Conservation (phyloP, 805 yeast genomes). For the Myxozyma monticola region DNA sequence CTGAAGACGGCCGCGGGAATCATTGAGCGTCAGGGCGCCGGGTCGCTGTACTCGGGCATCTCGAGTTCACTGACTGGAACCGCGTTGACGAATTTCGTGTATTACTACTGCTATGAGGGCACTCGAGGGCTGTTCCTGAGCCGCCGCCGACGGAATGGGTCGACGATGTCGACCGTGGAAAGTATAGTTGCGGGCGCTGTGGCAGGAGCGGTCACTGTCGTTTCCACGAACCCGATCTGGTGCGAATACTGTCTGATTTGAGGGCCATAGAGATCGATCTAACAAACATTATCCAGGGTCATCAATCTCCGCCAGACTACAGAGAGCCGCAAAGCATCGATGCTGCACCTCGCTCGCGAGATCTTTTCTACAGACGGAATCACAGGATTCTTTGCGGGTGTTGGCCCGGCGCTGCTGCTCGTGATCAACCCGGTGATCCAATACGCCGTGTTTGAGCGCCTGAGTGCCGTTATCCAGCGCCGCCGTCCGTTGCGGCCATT, state of each 20-base stretch:
- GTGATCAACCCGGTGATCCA: constrained; percentile 89
- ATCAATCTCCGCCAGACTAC: constrained; percentile 55
- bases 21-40: constrained; percentile 58
- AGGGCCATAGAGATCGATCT: background rate
- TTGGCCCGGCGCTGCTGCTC: constrained; percentile 80
- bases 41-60: constrained; percentile 78
- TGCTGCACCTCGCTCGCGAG: constrained; percentile 58
- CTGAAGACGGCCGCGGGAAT: constrained; percentile 46
- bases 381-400: constrained; percentile 74
- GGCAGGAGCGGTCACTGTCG: constrained; percentile 83
- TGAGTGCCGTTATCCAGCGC: constrained; percentile 63
- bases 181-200: constrained; percentile 76
- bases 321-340: constrained; percentile 40
- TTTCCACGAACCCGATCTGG: constrained; percentile 89
- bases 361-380: constrained; percentile 73
- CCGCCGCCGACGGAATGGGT: constrained; percentile 40
- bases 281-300: constrained; percentile 36
- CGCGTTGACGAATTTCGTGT: constrained; percentile 80
- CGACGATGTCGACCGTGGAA: constrained; percentile 56
- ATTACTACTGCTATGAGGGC: constrained; percentile 87
- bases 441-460: constrained; percentile 86
- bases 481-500: constrained; percentile 58
- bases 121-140: constrained; percentile 40
- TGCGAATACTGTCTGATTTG: constrained; percentile 35
- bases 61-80: constrained; percentile 87